Base-by-base conservation (phyloP, 2,329 filamentous ascomycete genomes). In the Talaromyces verruculosus region DNA sequence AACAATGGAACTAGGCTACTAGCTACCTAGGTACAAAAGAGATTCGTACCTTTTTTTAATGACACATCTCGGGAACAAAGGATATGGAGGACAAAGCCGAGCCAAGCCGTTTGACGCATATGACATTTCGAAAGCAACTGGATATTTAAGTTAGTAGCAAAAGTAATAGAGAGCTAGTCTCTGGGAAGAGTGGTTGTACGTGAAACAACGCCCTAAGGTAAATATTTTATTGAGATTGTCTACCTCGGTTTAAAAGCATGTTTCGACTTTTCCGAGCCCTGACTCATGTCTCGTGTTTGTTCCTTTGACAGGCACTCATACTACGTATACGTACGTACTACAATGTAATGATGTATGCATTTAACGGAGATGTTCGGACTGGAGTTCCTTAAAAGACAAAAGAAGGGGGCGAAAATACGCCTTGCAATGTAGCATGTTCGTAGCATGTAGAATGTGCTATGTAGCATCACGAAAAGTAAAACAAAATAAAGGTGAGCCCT, bases 331-430 rank as follows among this genome's bases (percentile, higher is more conserved):
- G n/a, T 22, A 35, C 17, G 19, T 8, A 37, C 17, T 35, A 35
- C n/a, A 15, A 55, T 13, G 33, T 17, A 13, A 13, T 19, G 30
- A 35, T 55, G 53, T 39, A 57, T 8, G 25, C 53, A 25, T 39
- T 39, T 33, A 25, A 39, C 53, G 53, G 53, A 57, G 53, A 39
- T 39, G 33, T 22, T 57, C 53, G 53, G 53, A 17, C 53, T 57
- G 37, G 53, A 35, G 5, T 22, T 57, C 17, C n/a, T 15, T 37
- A 19, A 41, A 5, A 8, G 11, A 37, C 17, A 55, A 13, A 37
- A 22, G n/a, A 37, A 22, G 33, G 47, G 47, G 11, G 19, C 11
- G 30, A 33, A 22, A n/a, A 13, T 35, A 5, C 30, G 51, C n/a
- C n/a, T 37, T 22, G n/a, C 53, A 57, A 39, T 11, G 33, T 37